Conservation (phyloP, 257 asterid species). For the Osmanthus fragrans region DNA sequence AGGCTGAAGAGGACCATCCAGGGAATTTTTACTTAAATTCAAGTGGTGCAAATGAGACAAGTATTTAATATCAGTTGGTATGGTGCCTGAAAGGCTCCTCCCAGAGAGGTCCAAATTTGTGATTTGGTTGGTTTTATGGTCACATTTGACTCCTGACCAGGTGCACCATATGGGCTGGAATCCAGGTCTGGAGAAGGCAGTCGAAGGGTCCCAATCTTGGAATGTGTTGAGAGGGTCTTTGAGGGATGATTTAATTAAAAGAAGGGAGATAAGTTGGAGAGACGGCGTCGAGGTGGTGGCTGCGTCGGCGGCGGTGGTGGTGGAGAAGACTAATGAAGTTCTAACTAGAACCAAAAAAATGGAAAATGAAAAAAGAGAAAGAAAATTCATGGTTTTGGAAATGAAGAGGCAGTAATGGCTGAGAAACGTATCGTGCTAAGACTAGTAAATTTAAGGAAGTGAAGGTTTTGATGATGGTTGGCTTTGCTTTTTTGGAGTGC, state of each 20-base stretch:
- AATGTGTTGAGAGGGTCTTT: conserved; percentile 58
- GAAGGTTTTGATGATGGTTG: conserved; percentile 50
- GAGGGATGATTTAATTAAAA: conserved; percentile 61
- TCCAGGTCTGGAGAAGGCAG: conserved; percentile 37
- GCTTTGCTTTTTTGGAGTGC: conserved; percentile 79
- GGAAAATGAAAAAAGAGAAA: neutral
- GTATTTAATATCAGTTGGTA: conserved; percentile 48
- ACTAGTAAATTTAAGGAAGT: conserved; percentile 62
- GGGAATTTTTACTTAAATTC: conserved; percentile 67
- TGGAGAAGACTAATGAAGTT: conserved; percentile 8
- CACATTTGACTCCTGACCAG: conserved; percentile 79
- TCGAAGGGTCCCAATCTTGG: conserved; percentile 63
- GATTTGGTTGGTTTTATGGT: conserved; percentile 41
- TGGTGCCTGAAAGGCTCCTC: conserved; percentile 67
- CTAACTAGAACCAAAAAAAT: conserved; percentile 22
- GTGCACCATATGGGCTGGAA: conserved; percentile 66
- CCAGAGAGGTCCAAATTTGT: conserved; percentile 64
- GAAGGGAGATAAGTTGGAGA: conserved; percentile 53
- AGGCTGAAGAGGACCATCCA: conserved; percentile 61
- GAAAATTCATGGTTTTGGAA: conserved; percentile 48
- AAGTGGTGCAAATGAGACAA: conserved; percentile 54
- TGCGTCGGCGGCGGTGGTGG: neutral
- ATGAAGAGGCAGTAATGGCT: conserved; percentile 16
- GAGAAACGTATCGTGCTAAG: conserved; percentile 35
- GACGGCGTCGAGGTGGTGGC: conserved; percentile 38